phyloP scores from a whole-genome alignment of 164 flowering plant species.

The Annona squamosa region DNA sequence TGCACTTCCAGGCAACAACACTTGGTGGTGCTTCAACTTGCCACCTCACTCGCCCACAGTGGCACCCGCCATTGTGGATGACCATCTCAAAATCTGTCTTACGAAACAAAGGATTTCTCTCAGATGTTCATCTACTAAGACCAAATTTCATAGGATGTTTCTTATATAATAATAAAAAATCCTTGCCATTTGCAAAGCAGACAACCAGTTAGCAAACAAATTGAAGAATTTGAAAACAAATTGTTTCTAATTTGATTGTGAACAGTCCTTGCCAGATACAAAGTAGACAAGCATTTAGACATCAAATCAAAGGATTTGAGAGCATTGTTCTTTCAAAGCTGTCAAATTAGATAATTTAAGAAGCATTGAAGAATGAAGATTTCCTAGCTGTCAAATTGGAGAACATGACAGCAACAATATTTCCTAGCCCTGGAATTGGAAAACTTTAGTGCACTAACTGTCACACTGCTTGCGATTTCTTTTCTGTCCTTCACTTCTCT shows the following conservation, averaged over 20 bases:
- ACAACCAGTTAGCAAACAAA: no score
- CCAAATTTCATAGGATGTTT: no score
- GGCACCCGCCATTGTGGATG: slow-evolving; percentile 81
- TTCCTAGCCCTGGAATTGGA: no score
- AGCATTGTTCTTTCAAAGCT: not conserved
- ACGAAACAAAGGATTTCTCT: not conserved
- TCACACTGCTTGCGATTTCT: no score
- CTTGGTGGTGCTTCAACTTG: slow-evolving; percentile 48
- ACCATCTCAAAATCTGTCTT: slow-evolving; percentile 29
- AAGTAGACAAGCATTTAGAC: not conserved
- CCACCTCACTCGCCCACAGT: slow-evolving; percentile 71
- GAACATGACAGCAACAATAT: no score
- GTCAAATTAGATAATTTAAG: no score
- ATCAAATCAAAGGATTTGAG: not conserved
- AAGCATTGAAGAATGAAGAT: no score
- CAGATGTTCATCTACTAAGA: not conserved
- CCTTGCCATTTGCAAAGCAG: not conserved
- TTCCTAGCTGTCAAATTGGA: no score
- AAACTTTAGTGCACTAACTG: no score
- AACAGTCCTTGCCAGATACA: not conserved
- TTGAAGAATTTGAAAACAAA: no score
- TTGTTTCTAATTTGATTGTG: no score
- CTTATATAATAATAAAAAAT: not conserved
- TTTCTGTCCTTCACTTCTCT: no score
- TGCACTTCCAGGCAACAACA: slow-evolving; percentile 71